These are phyloP conservation scores for Hortaea werneckii DNA, from an alignment of 2,329 filamentous ascomycete species.

Conservation along the genomic window DNA sequence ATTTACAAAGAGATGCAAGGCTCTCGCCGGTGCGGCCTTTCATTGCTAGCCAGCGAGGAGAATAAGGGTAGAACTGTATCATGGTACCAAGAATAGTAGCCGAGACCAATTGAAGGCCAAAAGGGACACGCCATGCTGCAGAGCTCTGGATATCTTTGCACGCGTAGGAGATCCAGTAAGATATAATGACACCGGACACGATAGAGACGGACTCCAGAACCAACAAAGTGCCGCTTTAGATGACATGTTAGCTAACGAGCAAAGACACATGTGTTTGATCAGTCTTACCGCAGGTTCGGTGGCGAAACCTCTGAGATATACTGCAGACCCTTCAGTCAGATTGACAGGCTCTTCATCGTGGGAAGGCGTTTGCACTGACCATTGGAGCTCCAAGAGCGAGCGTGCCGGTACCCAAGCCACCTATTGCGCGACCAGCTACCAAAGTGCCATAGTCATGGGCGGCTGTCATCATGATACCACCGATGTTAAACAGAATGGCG, in stretches of 20 bases:
- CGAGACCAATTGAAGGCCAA: conserved; percentile 1
- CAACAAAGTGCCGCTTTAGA: conserved; percentile 26
- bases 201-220: conserved; percentile 37
- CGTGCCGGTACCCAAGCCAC: conserved; percentile 14
- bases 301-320: conserved; percentile 20
- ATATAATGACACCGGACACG: conserved; percentile 36
- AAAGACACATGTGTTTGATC: no score
- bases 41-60: conserved; percentile 17
- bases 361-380: no score
- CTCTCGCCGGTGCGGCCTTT: conserved; percentile 13
- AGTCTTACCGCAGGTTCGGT: conserved; percentile 15
- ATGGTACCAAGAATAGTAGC: conserved; percentile 11
- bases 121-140: background rate
- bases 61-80: conserved; percentile 19
- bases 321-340: no score
- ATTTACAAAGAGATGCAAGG: conserved; percentile 8
- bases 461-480: conserved; percentile 29
- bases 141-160: no score
- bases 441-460: conserved; percentile 12
- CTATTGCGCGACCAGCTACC: conserved; percentile 14
- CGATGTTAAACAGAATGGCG: conserved; percentile 19
- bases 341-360: no score
- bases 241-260: no score
- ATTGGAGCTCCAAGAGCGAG: conserved; percentile 7
- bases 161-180: conserved; percentile 44